Evolutionary conservation across 805 yeast species (phyloP).

Genomic region (Phaffomyces antillensis): DNA sequence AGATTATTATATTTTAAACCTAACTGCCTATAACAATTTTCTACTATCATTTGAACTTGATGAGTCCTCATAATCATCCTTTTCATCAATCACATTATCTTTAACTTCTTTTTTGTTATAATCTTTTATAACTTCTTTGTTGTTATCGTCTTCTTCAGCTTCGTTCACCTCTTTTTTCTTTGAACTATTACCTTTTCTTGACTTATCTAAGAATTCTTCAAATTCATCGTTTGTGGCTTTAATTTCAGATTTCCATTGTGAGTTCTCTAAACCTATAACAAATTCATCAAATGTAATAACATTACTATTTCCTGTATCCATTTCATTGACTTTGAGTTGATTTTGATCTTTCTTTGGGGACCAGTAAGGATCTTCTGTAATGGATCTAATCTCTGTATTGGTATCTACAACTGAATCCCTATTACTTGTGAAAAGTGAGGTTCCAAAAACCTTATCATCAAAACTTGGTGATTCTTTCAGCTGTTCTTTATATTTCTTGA

Average conservation of each 20-base stretch:
- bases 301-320: conserved; percentile 2
- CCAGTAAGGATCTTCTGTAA: conserved; percentile 12
- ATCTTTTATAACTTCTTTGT: not conserved
- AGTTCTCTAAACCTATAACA: conserved; percentile 11
- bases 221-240: conserved; percentile 11
- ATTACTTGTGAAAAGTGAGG: not conserved
- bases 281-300: conserved; percentile 9
- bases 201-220: conserved; percentile 5
- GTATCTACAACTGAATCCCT: not conserved
- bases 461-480: not conserved
- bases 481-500: not conserved
- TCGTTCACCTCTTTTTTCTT: not conserved
- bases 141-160: not conserved
- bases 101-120: not conserved
- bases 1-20: too few relatives aligned
- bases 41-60: not conserved
- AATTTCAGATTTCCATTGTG: conserved; percentile 16
- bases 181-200: not conserved
- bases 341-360: conserved; percentile 7
- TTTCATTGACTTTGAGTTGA: not conserved
- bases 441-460: not conserved
- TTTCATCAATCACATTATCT: not conserved
- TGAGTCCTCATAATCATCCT: not conserved
- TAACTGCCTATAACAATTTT: not conserved
- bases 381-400: not conserved